These are phyloP conservation scores for Claviceps quebecensis DNA, from an alignment of 2,329 filamentous ascomycete genomes.

Conservation along the genomic window DNA sequence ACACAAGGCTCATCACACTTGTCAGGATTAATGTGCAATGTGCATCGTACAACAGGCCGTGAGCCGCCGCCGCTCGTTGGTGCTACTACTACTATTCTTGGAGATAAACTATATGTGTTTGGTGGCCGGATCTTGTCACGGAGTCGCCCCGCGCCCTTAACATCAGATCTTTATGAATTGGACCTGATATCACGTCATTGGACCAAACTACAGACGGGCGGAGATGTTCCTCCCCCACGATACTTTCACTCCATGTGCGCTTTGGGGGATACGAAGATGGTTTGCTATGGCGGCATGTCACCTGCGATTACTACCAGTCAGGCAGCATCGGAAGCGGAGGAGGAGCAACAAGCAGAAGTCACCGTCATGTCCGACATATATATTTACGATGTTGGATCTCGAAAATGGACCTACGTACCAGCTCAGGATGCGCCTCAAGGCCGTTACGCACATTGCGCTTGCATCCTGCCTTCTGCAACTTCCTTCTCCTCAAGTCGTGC, in stretches of 20 bases:
- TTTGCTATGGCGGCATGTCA: conserved; percentile 98
- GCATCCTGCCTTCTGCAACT: conserved; percentile 77
- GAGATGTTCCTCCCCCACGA: conserved; percentile 76
- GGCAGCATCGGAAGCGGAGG: conserved; percentile 22
- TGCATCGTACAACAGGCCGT: conserved; percentile 74
- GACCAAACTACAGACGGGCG: conserved; percentile 73
- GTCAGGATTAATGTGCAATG: conserved; percentile 55
- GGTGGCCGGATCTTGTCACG: conserved; percentile 79
- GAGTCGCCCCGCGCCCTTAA: conserved; percentile 65
- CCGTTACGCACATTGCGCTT: conserved; percentile 91
- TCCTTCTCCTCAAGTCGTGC: conserved; percentile 75
- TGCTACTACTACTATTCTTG: conserved; percentile 85
- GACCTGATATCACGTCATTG: conserved; percentile 86
- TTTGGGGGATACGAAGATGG: conserved; percentile 85
- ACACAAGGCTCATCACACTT: conserved; percentile 40
- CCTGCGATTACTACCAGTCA: conserved; percentile 42
- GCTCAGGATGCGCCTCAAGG: conserved; percentile 78
- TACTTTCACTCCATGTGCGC: conserved; percentile 97
- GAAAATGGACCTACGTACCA: conserved; percentile 72
- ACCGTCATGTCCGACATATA: conserved; percentile 97
- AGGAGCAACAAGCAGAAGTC: conserved; percentile 58
- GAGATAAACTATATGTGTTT: conserved; percentile 94
- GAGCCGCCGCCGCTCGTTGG: conserved; percentile 88
- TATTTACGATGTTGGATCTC: conserved; percentile 75
- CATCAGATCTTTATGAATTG: conserved; percentile 82